Evolutionary conservation across 2,329 filamentous ascomycete genomes (phyloP), one percentile per base, ranked within the genome.

Genomic region (Cyphellophora europaea): DNA sequence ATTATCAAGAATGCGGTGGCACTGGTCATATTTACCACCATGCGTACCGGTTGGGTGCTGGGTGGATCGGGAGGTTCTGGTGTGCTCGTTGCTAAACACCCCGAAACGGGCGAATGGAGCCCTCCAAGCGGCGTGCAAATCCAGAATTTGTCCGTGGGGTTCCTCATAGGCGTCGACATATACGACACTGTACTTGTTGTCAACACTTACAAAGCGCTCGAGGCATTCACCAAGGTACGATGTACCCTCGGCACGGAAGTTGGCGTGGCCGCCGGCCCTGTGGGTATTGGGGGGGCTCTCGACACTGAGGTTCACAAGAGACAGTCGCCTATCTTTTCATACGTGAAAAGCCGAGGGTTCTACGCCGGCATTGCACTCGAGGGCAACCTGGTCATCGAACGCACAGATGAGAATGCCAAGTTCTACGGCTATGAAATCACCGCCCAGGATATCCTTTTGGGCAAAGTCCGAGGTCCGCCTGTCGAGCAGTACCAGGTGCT

Each of bases 161-260:
- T 96, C 53, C 73, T 94, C 35, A 79, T 88, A 5, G 89, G 88
- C 2, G 82, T 94, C 27, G 89, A 96, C 54, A 87, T 95, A 19
- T 96, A 95, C 65, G 89, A 96, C 57, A 94, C 88, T 53, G 82
- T 96, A 11, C 72, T 95, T 6, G 82, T 95, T 21, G 88, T 95
- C 54, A 95, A 93, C 62, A 87, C 82, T 29, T 76, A 83, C 30
- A 73, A 84, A 37, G 86, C 87, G 5, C 65, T 96, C 30, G 82
- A 94, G 47, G 77, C 82, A 1, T 93, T 95, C 53, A 86, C 83
- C 21, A 79, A 78, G 38, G 65, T 89, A 3, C 74, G 81, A 35
- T 77, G 86, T 36, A 91, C 83, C 0, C 65, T 96, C 2, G 88
- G 88, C 5, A 79, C 82, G 30, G 86, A 94, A 54, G 72, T 93